phyloP scores from a whole-genome alignment of 495 filamentous ascomycete genomes.

The Penicillium cataractarum region DNA sequence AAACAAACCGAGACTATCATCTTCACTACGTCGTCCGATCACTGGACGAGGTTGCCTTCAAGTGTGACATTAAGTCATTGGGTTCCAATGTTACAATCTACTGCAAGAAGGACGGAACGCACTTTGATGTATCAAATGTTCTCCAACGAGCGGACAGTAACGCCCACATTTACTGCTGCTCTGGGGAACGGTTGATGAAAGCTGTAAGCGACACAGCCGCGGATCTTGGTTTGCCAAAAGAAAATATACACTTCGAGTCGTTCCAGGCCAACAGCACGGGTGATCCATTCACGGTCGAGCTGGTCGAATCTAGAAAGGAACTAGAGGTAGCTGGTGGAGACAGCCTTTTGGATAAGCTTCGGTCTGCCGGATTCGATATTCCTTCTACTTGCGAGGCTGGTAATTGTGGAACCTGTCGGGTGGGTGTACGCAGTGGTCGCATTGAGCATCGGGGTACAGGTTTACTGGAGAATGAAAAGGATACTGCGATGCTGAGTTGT shows the following conservation, averaged over 20 bases:
- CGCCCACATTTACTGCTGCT: constrained; percentile 11
- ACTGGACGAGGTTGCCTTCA: constrained; percentile 12
- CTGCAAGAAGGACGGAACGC: neutral
- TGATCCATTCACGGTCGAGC: constrained; percentile 9
- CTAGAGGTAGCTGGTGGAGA: constrained; percentile 4
- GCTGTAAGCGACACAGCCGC: constrained; percentile 2
- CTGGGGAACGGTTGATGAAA: constrained; percentile 9
- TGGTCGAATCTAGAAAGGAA: constrained; percentile 7
- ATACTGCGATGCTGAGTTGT: constrained; percentile 14
- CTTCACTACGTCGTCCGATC: constrained; percentile 18
- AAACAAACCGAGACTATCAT: neutral
- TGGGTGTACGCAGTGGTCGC: constrained; percentile 5
- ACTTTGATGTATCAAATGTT: constrained; percentile 4
- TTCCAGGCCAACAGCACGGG: constrained; percentile 9
- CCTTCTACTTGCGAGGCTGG: constrained; percentile 12
- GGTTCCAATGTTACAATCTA: constrained; percentile 15
- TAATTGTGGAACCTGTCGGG: constrained; percentile 20
- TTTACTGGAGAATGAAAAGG: constrained; percentile 10
- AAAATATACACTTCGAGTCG: constrained; percentile 14
- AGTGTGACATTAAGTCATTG: neutral
- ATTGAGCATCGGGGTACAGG: constrained; percentile 17
- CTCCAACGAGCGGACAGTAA: constrained; percentile 7
- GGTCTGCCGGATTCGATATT: constrained; percentile 19
- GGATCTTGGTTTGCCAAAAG: constrained; percentile 2
- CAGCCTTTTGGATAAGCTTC: constrained; percentile 12